Percentiles rank a stretch among this genome's conserved stretches.
Conservation (phyloP, 176 grass and related monocot genomes). For the Typha latifolia region DNA sequence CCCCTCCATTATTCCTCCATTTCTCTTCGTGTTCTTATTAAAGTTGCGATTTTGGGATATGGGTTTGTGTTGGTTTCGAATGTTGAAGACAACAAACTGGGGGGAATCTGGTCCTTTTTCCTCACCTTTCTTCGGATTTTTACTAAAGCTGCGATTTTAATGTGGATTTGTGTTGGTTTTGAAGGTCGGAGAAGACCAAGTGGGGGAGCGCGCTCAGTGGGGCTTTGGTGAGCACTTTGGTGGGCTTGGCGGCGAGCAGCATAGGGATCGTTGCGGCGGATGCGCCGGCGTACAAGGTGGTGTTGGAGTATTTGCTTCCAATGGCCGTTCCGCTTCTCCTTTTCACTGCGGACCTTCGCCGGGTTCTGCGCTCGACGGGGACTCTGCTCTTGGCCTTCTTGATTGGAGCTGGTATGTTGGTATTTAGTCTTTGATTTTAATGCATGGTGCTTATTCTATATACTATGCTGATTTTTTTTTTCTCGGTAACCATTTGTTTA, state of each 20-base stretch:
- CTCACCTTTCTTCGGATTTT: background rate
- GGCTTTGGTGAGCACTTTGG: slow-evolving; percentile 48
- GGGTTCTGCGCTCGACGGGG: slow-evolving; percentile 46
- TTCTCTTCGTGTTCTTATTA: background rate
- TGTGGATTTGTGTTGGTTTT: background rate
- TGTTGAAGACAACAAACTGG: slow-evolving; percentile 30
- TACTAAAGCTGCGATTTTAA: slow-evolving; percentile 7
- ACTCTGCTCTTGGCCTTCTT: slow-evolving; percentile 52
- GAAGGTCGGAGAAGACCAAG: slow-evolving; percentile 34
- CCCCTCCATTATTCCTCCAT: background rate
- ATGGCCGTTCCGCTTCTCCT: slow-evolving; percentile 60
- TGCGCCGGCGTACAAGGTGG: slow-evolving; percentile 43
- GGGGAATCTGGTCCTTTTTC: slow-evolving; percentile 5
- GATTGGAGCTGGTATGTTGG: slow-evolving; percentile 46
- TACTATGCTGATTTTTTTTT: background rate
- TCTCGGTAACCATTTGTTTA: background rate
- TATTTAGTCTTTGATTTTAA: background rate
- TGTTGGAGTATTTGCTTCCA: slow-evolving; percentile 57
- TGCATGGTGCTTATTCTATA: background rate
- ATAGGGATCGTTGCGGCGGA: slow-evolving; percentile 47
- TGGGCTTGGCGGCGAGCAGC: slow-evolving; percentile 65
- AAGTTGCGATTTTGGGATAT: background rate
- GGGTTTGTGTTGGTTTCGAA: background rate
- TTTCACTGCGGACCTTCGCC: slow-evolving; percentile 55
- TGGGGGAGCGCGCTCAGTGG: slow-evolving; percentile 56